phyloP scores from a whole-genome alignment of 257 asterid genomes.

The Lycium ferocissimum region DNA sequence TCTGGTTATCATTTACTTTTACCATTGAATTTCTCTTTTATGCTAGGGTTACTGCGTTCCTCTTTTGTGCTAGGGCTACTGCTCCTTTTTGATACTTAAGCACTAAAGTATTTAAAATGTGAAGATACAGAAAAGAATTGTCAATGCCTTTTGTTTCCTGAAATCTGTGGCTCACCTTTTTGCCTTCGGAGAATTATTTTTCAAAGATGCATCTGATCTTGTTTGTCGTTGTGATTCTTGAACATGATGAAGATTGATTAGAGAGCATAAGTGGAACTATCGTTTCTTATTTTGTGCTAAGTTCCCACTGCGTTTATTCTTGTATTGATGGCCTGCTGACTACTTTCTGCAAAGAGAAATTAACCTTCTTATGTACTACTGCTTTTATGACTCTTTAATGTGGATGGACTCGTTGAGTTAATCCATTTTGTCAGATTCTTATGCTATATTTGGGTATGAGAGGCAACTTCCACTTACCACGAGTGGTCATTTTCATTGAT shows the following conservation, averaged over 20 bases:
- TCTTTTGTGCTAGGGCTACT: background rate
- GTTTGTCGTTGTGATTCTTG: background rate
- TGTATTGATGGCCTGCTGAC: background rate
- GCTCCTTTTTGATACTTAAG: background rate
- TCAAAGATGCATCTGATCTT: background rate
- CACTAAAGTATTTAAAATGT: background rate
- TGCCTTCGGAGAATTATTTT: background rate
- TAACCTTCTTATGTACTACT: background rate
- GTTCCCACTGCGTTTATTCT: background rate
- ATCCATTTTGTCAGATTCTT: background rate
- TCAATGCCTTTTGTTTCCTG: slow-evolving; percentile 16
- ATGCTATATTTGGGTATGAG: background rate
- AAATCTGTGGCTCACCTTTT: slow-evolving; percentile 1
- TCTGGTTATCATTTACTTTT: background rate
- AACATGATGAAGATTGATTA: slow-evolving; percentile 21
- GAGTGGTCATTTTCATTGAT: background rate
- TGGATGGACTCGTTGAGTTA: background rate
- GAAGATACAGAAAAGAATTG: slow-evolving; percentile 9
- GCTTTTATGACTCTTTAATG: no score
- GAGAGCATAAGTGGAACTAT: background rate
- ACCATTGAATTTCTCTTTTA: background rate
- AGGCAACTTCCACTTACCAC: background rate
- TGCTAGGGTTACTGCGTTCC: background rate
- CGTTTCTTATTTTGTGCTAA: background rate
- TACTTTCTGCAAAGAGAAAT: background rate